phyloP scores from a whole-genome alignment of 768 basidiomycete genomes.

The Collybia mongolica region DNA sequence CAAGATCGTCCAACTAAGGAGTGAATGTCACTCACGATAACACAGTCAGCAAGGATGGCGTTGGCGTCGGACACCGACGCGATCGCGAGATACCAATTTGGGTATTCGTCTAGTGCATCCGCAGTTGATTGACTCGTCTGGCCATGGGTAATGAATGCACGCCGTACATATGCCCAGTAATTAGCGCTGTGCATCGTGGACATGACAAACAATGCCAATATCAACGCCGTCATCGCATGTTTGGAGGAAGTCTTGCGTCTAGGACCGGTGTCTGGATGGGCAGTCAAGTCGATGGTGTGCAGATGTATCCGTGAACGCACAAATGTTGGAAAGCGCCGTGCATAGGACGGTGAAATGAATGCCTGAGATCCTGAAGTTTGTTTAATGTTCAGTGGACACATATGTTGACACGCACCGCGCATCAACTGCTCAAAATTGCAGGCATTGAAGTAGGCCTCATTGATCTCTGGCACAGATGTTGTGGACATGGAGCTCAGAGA shows the following conservation, averaged over 20 bases:
- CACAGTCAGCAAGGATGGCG: slow-evolving; percentile 13
- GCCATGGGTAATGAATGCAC: slow-evolving; percentile 14
- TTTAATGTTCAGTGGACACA: background rate
- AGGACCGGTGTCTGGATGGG: slow-evolving; percentile 10
- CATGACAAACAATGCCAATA: slow-evolving; percentile 14
- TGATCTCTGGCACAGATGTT: slow-evolving; percentile 8
- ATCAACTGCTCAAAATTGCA: slow-evolving; percentile 17
- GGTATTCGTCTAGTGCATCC: slow-evolving; percentile 10
- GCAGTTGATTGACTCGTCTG: slow-evolving; percentile 11
- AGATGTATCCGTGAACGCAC: background rate
- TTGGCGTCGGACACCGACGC: slow-evolving; percentile 14
- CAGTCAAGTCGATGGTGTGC: background rate
- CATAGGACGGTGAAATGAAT: slow-evolving; percentile 13
- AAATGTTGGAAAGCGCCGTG: slow-evolving; percentile 12
- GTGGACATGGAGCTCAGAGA: background rate
- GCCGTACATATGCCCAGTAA: slow-evolving; percentile 14
- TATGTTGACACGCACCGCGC: slow-evolving; percentile 6
- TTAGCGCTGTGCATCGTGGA: slow-evolving; percentile 15
- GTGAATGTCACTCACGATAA: slow-evolving; percentile 7
- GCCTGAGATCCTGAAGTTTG: background rate
- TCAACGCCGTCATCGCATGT: slow-evolving; percentile 12
- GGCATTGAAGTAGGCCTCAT: slow-evolving; percentile 15
- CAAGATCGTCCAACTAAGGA: background rate
- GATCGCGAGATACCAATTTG: slow-evolving; percentile 11
- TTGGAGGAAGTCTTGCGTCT: slow-evolving; percentile 9